A percentile compares a stretch with the other conserved stretches of the same genome.
phyloP scores from a whole-genome alignment of 257 asterid genomes.

The Cinchona pubescens region DNA sequence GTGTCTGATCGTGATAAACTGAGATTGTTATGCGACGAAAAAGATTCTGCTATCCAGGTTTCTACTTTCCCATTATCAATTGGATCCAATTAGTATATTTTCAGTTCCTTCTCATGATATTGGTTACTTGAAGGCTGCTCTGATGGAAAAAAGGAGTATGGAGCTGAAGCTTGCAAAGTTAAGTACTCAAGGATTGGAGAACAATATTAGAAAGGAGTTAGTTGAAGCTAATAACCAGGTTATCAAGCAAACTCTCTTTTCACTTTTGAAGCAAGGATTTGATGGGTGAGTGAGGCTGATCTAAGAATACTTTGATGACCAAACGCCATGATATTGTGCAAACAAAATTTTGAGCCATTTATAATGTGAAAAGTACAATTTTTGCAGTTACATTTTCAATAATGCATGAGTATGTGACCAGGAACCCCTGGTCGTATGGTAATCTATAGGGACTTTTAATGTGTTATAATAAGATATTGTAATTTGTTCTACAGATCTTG shows the following conservation, averaged over 20 bases:
- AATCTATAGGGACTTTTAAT: neutral
- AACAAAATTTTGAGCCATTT: neutral
- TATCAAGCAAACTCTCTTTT: constrained; percentile 10
- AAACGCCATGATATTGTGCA: neutral
- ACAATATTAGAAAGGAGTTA: constrained; percentile 55
- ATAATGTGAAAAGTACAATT: neutral
- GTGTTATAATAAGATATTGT: neutral
- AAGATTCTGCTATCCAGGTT: constrained; percentile 81
- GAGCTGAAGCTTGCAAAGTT: constrained; percentile 63
- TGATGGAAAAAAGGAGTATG: constrained; percentile 67
- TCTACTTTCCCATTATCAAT: constrained; percentile 15
- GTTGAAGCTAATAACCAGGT: constrained; percentile 83
- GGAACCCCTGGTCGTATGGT: neutral
- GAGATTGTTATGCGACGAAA: constrained; percentile 60
- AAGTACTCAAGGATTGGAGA: constrained; percentile 67
- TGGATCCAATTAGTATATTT: constrained; percentile 6
- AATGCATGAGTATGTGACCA: neutral
- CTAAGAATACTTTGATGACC: neutral
- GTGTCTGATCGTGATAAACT: constrained; percentile 63
- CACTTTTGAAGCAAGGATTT: neutral
- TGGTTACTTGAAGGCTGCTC: constrained; percentile 44
- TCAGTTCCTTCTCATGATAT: constrained; percentile 28
- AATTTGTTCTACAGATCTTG: constrained; percentile 46
- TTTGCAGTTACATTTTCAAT: neutral
- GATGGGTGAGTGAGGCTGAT: neutral